Conservation (phyloP, 345 rosid genomes). For the Carallia brachiata region DNA sequence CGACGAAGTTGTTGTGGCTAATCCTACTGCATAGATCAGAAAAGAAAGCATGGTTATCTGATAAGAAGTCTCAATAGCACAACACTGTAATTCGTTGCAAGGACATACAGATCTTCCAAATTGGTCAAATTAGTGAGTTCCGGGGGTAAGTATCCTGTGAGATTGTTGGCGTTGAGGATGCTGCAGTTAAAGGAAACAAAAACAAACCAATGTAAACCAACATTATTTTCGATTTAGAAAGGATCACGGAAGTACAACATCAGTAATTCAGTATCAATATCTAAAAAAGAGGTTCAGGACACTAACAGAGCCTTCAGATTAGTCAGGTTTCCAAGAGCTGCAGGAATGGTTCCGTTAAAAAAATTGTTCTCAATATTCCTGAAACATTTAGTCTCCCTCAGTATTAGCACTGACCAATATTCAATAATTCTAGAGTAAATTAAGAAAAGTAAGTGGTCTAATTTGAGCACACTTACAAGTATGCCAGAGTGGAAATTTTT, state of each 20-base stretch:
- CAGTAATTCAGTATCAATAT: neutral
- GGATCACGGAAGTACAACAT: neutral
- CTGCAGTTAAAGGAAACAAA: slow-evolving; percentile 2
- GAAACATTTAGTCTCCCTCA: neutral
- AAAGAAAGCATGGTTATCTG: neutral
- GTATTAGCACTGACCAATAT: neutral
- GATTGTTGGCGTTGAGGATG: slow-evolving; percentile 20
- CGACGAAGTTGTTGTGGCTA: slow-evolving; percentile 15
- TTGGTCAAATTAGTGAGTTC: slow-evolving; percentile 13
- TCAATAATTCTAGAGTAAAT: neutral
- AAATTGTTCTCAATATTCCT: slow-evolving; percentile 15
- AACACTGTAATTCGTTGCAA: neutral
- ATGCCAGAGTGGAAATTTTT: slow-evolving; percentile 26
- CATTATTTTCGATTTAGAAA: no score
- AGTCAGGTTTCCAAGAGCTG: slow-evolving; percentile 12
- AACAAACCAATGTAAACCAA: neutral
- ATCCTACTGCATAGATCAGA: slow-evolving; percentile 18
- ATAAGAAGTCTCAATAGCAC: no score
- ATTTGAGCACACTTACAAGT: slow-evolving; percentile 6
- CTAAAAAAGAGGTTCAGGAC: neutral
- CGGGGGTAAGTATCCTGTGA: slow-evolving; percentile 15
- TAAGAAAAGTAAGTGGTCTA: neutral
- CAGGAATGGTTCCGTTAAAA: slow-evolving; percentile 12
- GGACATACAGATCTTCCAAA: slow-evolving; percentile 11
- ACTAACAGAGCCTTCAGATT: slow-evolving; percentile 9